Evolutionary conservation across 2,329 filamentous ascomycete species (phyloP), one percentile per base, ranked within the genome.

Genomic region (Trichoderma pleuroti): DNA sequence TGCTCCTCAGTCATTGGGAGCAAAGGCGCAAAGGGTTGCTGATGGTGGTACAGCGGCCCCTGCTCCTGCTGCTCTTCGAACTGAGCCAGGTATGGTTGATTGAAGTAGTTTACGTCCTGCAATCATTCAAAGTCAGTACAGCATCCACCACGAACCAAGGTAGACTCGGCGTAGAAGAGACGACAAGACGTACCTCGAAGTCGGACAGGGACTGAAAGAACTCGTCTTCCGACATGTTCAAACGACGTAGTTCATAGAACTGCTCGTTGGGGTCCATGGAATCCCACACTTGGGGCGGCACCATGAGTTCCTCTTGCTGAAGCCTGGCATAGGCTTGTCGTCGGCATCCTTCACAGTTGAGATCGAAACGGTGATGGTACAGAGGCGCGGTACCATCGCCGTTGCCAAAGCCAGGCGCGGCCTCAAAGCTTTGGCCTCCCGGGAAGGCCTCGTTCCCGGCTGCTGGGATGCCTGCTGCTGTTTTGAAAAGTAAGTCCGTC

Each of bases 121-220:
- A 46, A 24, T 11, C 18, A 30, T 28, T 24, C 24, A 8, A 26
- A 5, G 11, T 71, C 24, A 56, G 52, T 26, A 59, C 32, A 28
- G 12, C n/a, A 59, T 56, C n/a, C 4, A 5, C n/a, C 54, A 57
- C 24, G 26, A 21, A 34, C 12, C 1, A 57, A 21, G 16, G 52
- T 63, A 49, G 36, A 14, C 3, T 2, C 5, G 9, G 16, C 6
- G 59, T 46, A 42, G 24, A 54, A 42, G 5, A n/a, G 49, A 5
- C 32, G 34, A 59, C 64, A 30, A 24, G 2, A 56, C 65, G 6
- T 71, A 75, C 74, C 57, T 75, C 72, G 12, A 65, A 70, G 60
- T 74, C 73, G 2, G 71, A 74, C n/a, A 74, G 59, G 14, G 72
- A 72, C 21, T 72, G 74, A 30, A 71, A 70, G 54, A 68, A 69